These are phyloP conservation scores for Carex scoparia DNA, from an alignment of 176 grass and related monocot species.

Conservation along the genomic window DNA sequence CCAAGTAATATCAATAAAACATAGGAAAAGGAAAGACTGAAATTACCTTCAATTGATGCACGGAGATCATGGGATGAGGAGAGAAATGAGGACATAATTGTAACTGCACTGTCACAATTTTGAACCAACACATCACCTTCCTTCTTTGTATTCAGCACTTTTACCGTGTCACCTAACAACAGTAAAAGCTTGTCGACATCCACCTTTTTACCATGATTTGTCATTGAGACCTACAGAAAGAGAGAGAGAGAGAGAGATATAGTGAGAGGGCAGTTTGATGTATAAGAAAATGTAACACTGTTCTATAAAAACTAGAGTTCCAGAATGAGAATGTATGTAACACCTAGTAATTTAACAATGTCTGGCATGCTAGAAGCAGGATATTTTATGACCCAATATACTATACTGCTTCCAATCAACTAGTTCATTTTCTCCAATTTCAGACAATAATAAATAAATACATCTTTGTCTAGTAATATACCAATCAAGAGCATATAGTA, in stretches of 20 bases:
- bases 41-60: conserved; percentile 36
- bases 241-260: background rate
- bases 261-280: background rate
- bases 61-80: conserved; percentile 35
- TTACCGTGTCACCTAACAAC: conserved; percentile 35
- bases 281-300: background rate
- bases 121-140: conserved; percentile 34
- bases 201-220: conserved; percentile 23
- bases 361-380: background rate
- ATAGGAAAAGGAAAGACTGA: background rate
- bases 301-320: background rate
- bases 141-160: conserved; percentile 30
- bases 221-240: conserved; percentile 4
- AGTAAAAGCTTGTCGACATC: conserved; percentile 38
- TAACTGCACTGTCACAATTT: conserved; percentile 24
- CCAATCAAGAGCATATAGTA: background rate
- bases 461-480: background rate
- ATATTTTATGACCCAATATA: background rate
- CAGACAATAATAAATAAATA: background rate
- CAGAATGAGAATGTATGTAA: background rate
- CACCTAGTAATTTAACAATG: background rate
- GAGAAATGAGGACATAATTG: conserved; percentile 41
- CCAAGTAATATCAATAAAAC: background rate
- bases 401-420: background rate
- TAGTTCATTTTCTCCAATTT: background rate